These are phyloP conservation scores for Thelephora ganbajun DNA, from an alignment of 768 basidiomycete genomes.

Conservation along the genomic window DNA sequence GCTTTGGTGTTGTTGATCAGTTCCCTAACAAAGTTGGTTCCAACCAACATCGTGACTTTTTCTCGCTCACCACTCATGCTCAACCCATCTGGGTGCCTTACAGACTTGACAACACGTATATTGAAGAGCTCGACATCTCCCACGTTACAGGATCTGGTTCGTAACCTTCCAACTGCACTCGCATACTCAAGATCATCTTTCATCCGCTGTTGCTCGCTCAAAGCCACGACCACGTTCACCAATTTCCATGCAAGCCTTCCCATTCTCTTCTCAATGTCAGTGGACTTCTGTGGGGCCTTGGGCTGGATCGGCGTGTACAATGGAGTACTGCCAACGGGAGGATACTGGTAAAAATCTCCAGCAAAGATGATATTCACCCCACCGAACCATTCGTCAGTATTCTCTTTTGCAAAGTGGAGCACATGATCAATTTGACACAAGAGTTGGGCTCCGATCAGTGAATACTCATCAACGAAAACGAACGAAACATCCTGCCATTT, in stretches of 20 bases:
- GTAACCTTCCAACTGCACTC: conserved; percentile 9
- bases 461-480: conserved; percentile 25
- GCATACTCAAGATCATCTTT: conserved; percentile 12
- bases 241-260: conserved; percentile 20
- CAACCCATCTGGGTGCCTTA: no score
- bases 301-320: conserved; percentile 2
- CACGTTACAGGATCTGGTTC: neutral
- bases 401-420: conserved; percentile 10
- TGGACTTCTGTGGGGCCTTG: conserved; percentile 5
- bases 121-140: no score
- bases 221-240: conserved; percentile 13
- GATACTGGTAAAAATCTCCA: conserved; percentile 29
- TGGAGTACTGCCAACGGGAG: conserved; percentile 19
- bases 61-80: no score
- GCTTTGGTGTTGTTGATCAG: no score
- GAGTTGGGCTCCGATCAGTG: conserved; percentile 23
- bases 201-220: conserved; percentile 20
- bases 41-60: no score
- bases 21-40: no score
- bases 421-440: conserved; percentile 19
- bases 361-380: conserved; percentile 28
- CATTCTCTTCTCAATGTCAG: conserved; percentile 17
- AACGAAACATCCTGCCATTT: conserved; percentile 28
- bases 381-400: conserved; percentile 22
- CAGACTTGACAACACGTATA: no score